phyloP scores from a whole-genome alignment of 345 rosid genomes.

The Arabis hirsuta region DNA sequence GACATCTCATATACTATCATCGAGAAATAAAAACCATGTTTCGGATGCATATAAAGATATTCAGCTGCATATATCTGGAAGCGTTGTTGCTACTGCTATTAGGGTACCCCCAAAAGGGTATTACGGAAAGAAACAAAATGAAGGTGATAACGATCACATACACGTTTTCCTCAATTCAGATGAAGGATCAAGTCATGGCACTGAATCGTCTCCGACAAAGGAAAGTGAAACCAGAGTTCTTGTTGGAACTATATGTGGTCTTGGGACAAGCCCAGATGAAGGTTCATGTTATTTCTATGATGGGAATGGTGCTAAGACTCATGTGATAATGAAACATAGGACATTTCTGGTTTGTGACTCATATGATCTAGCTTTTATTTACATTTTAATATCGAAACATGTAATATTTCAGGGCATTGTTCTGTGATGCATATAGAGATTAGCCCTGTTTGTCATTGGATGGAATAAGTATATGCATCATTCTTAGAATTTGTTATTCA shows the following conservation, averaged over 20 bases:
- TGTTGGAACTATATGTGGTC: conserved; percentile 73
- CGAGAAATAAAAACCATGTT: conserved; percentile 37
- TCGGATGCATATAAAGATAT: conserved; percentile 86
- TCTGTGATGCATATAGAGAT: conserved; percentile 24
- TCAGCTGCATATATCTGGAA: conserved; percentile 78
- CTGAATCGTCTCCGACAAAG: conserved; percentile 36
- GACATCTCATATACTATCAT: conserved; percentile 42
- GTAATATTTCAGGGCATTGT: not conserved
- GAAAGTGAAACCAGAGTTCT: conserved; percentile 53
- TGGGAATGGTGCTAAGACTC: conserved; percentile 75
- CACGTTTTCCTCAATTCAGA: conserved; percentile 68
- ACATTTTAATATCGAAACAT: conserved; percentile 26
- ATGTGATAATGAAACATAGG: conserved; percentile 86
- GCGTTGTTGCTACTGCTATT: conserved; percentile 74
- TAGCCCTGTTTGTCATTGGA: conserved; percentile 3
- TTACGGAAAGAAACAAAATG: conserved; percentile 43
- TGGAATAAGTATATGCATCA: conserved; percentile 9
- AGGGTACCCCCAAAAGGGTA: conserved; percentile 68
- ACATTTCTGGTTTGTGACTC: conserved; percentile 80
- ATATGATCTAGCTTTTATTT: conserved; percentile 21
- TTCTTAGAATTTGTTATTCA: conserved; percentile 1
- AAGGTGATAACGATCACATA: conserved; percentile 66
- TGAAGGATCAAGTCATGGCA: conserved; percentile 37
- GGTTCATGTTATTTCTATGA: conserved; percentile 82
- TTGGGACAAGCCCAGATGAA: conserved; percentile 77